Conservation (phyloP, 148 eudicot genomes). For the Arbutus unedo region DNA sequence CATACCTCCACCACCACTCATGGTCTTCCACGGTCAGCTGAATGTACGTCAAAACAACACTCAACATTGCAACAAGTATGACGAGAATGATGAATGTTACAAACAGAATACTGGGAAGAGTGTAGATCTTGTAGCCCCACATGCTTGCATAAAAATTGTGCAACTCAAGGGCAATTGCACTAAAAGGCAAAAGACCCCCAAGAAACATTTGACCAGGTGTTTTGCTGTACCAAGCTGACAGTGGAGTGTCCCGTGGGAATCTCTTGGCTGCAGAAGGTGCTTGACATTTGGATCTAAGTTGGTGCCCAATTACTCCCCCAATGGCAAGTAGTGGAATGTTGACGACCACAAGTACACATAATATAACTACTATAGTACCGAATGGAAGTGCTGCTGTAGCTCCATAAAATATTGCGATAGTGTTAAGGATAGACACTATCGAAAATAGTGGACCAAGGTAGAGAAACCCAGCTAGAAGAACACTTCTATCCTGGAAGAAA, state of each 20-base stretch:
- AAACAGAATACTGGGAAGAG: conserved; percentile 43
- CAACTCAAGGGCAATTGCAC: conserved; percentile 66
- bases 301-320: conserved; percentile 65
- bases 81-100: conserved; percentile 52
- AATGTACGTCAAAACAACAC: conserved; percentile 47
- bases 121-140: conserved; percentile 77
- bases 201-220: conserved; percentile 62
- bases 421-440: conserved; percentile 43
- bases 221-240: conserved; percentile 57
- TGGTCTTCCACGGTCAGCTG: conserved; percentile 48
- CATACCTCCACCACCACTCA: conserved; percentile 87
- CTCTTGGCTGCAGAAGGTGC: conserved; percentile 49
- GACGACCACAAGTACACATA: conserved; percentile 37
- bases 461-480: conserved; percentile 55
- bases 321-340: conserved; percentile 54
- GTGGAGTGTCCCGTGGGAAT: conserved; percentile 55
- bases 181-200: conserved; percentile 73
- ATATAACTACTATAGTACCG: conserved; percentile 54
- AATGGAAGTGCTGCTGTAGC: conserved; percentile 67
- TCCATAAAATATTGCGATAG: conserved; percentile 51
- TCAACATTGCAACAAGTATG: conserved; percentile 47
- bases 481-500: conserved; percentile 57
- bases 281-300: conserved; percentile 31
- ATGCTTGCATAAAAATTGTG: conserved; percentile 65
- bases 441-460: conserved; percentile 51